Base-by-base conservation (phyloP, 176 grass and related monocot genomes). In the Bonia amplexicaulis region DNA sequence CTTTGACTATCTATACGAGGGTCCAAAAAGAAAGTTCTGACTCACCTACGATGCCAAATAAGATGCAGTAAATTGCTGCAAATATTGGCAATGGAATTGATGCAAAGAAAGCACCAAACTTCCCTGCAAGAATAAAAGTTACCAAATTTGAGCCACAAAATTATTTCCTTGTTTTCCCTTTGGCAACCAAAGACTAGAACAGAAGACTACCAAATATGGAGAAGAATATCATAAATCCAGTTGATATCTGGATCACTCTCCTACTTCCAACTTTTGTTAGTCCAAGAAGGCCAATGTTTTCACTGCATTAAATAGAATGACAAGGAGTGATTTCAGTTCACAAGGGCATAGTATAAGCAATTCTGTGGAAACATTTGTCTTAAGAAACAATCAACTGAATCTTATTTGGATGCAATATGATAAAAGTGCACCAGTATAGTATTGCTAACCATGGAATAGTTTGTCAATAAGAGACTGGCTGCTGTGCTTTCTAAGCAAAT, bases 221-320 rank as follows among this genome's bases (percentile, higher is more conserved):
- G 84, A 96, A 99, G 87, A 99, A 99, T 62, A 99, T 81, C 97
- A 99, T 99, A 88, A 96, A 99, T 78, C 89, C 97, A 44, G 93
- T 89, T 69, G 97, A 99, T 83, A 99, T 92, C 85, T 99, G 90
- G 84, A 99, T 88, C 31, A 94, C 88, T 85, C 96, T 87, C 62
- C 96, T 90, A 41, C 96, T 99, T 76, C 96, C 96, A 84, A 96
- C 93, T 94, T 91, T 90, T 9, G 96, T 96, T 69, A 99, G 71
- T 31, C 97, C 97, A 85, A 99, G 80, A 20, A 99, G 88, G 47
- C 97, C 97, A 67, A 99, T 78, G 77, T 99, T 99, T 85, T 89
- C 93, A 68, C 97, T 99, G 80, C 82, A 95, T 90, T 74, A 53
- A 69, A 80, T 31, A 60, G 20, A 67, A 67, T 76, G 8, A 58